These are phyloP conservation scores for Exophiala alcalophila DNA, from an alignment of 2,329 filamentous ascomycete genomes.

Conservation along the genomic window DNA sequence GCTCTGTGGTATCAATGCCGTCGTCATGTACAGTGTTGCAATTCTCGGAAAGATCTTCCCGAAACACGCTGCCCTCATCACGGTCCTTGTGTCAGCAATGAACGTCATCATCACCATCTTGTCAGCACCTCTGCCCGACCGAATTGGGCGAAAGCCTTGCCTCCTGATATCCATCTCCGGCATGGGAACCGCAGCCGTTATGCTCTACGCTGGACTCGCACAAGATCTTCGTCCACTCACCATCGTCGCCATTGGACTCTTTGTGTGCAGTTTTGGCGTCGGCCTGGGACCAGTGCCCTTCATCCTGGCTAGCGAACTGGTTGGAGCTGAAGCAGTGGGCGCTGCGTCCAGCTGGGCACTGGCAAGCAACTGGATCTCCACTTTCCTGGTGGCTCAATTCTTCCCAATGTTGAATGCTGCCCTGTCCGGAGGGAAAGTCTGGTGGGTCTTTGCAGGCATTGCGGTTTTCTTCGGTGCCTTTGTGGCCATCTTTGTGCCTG, in stretches of 20 bases:
- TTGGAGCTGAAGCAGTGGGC: slow-evolving; percentile 84
- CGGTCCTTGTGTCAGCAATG: slow-evolving; percentile 79
- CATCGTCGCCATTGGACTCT: slow-evolving; percentile 73
- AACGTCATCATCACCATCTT: slow-evolving; percentile 79
- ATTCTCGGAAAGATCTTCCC: slow-evolving; percentile 78
- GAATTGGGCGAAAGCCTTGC: slow-evolving; percentile 78
- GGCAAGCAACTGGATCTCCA: slow-evolving; percentile 83
- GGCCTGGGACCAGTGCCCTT: slow-evolving; percentile 93
- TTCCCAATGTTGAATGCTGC: slow-evolving; percentile 82
- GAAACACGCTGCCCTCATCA: slow-evolving; percentile 75
- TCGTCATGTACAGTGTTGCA: slow-evolving; percentile 97
- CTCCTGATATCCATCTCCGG: slow-evolving; percentile 78
- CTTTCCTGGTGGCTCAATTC: slow-evolving; percentile 89
- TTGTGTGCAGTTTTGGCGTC: slow-evolving; percentile 84
- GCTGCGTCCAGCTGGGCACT: slow-evolving; percentile 86
- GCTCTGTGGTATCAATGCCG: slow-evolving; percentile 90
- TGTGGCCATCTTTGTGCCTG: slow-evolving; percentile 71
- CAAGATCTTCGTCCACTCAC: slow-evolving; percentile 70
- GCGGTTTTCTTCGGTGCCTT: slow-evolving; percentile 68
- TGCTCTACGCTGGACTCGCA: slow-evolving; percentile 76
- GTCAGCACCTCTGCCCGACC: slow-evolving; percentile 78
- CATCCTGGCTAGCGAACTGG: slow-evolving; percentile 86
- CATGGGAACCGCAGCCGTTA: slow-evolving; percentile 74
- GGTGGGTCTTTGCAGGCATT: slow-evolving; percentile 82
- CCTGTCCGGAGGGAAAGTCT: slow-evolving; percentile 76